Evolutionary conservation across 495 filamentous ascomycete species (phyloP), one percentile per base, ranked within the genome.

Genomic region (Tuber umbilicatum): DNA sequence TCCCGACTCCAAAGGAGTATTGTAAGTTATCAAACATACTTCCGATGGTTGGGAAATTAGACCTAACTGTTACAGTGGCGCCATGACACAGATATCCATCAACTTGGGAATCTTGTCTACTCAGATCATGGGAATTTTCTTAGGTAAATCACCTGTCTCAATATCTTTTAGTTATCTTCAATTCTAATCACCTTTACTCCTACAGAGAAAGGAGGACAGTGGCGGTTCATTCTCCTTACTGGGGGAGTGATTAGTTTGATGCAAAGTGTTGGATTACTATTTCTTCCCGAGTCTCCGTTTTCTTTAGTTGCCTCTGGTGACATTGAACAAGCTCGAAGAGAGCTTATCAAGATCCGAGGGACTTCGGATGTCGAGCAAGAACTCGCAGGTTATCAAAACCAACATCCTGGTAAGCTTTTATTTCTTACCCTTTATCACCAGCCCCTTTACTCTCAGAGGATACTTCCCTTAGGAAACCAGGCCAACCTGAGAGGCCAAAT

Each of bases 11-110:
- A 90, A 91, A 64, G 96, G 96, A 1, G 89, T 94, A 73, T 97
- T 97, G 80, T 82, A 74, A 71, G 80, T 75, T 45, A 27, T 73
- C 9, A 37, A 35, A 38, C 39, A 7, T 69, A 5, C n/a, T 67
- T 45, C 68, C 5, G 12, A 19, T 37, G 31, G 19, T 27, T 40
- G 31, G 31, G 1, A 1, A 16, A 16, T 68, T 27, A 16, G 19
- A 73, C 23, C 73, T 71, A 60, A 40, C 10, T 41, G 2, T 73
- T 17, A 35, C 42, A 82, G 80, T 81, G 95, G 96, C 10, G 90
- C 91, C n/a, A 90, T 96, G 79, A 99, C 95, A 3, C 95, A 99
- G 81, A 87, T 99, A 76, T 94, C 92, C 85, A 93, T 94, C 82
- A 97, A 97, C 79, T 84, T 95, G 23, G 95, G 95, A 19, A 98